A percentile compares a stretch with the other conserved stretches of the same genome.
Evolutionary conservation across 2,329 filamentous ascomycete genomes (phyloP).

Genomic region (Claviceps maximensis): DNA sequence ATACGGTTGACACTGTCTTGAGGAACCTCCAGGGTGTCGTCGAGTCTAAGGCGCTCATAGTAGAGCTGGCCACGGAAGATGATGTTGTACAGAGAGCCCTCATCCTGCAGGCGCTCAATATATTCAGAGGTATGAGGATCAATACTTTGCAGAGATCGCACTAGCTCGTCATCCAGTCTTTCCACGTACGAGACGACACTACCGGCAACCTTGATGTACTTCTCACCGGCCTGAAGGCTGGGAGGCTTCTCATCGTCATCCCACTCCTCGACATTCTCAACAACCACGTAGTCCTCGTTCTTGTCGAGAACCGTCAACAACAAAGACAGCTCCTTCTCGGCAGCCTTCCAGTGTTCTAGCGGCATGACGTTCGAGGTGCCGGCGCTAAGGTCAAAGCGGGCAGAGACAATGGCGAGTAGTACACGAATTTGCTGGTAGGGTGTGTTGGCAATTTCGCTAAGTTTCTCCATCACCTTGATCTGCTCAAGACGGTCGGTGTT

Average conservation of each 20-base stretch:
- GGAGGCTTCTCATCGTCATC: constrained; percentile 96
- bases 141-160: constrained; percentile 90
- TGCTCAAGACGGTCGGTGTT: constrained; percentile 93
- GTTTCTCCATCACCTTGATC: constrained; percentile 94
- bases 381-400: constrained; percentile 82
- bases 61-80: constrained; percentile 83
- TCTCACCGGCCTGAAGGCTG: constrained; percentile 56
- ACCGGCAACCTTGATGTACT: constrained; percentile 80
- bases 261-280: constrained; percentile 94
- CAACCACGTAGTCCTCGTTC: constrained; percentile 69
- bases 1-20: constrained; percentile 88
- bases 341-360: constrained; percentile 91
- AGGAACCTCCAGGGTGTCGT: constrained; percentile 54
- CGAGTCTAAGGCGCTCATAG: constrained; percentile 66
- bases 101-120: constrained; percentile 86
- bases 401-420: constrained; percentile 80
- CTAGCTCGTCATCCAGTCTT: constrained; percentile 92
- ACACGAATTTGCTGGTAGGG: constrained; percentile 93
- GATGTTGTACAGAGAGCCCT: constrained; percentile 80
- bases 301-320: constrained; percentile 69
- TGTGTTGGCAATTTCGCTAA: constrained; percentile 74
- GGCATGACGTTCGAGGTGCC: constrained; percentile 72
- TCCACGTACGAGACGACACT: constrained; percentile 91
- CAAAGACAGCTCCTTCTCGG: constrained; percentile 70
- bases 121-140: constrained; percentile 98